Base-by-base conservation (phyloP, 257 asterid genomes). In the Buddleja alternifolia region DNA sequence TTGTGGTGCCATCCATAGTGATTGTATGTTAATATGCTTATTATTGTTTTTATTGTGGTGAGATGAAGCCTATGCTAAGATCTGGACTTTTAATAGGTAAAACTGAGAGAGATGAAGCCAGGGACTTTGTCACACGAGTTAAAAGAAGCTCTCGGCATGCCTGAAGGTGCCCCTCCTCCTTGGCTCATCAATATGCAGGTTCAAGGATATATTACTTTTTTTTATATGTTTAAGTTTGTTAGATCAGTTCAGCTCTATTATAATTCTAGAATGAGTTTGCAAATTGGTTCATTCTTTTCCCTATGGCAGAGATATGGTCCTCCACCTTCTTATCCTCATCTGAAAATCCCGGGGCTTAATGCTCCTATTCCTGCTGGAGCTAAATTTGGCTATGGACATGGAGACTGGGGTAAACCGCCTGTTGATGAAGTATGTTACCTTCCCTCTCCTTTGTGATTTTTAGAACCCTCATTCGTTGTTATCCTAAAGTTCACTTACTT, bases 171-270 rank as follows among this genome's bases (percentile, higher is more conserved):
- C 73, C 99, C 99, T 65, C 99, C 97, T 70, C 99, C 99, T 61
- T 94, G 97, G 99, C 93, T 94, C 25, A 82, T 91, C 70, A 90
- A 94, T 73, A 94, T 94, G 99, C 99, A 94, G 97, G 99, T 89
- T 69, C 5, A 5, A 29, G 5, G 34, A 29, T 29, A 34, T 32
- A 19, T 20, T 16, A n/a, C 72, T 70, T 39, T 57, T 58, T 64
- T 57, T 25, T 1, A 29, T 54, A 44, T 7, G n/a, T 45, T 40
- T 50, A 25, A 3, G 61, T 73, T 50, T 59, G 41, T 57, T 52
- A 17, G 34, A 20, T 52, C 58, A 12, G 12, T 23, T 34, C 8
- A 9, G 16, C 55, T 51, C 17, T 16, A 14, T 62, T n/a, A n/a
- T n/a, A n/a, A n/a, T n/a, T n/a, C n/a, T n/a, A n/a, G n/a, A n/a